Percentiles rank a stretch among this genome's conserved stretches.
Evolutionary conservation across 2,329 filamentous ascomycete species (phyloP).

Genomic region (Ceratocystis colombiana): DNA sequence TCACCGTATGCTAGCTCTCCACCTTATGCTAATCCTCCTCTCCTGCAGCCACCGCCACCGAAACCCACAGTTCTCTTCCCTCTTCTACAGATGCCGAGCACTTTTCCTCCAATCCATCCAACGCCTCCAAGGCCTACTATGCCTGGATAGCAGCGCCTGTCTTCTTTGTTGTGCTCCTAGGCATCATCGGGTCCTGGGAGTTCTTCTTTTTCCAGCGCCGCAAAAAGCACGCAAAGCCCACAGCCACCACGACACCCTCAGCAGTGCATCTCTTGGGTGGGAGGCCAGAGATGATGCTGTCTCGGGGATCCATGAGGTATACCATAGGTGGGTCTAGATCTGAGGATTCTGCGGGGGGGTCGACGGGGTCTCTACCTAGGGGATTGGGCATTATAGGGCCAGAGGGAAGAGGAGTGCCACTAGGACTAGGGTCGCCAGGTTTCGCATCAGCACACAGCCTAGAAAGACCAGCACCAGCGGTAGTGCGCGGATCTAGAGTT

Average conservation of each 20-base stretch:
- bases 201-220: slow-evolving; percentile 9
- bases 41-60: not conserved
- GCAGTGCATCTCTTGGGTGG: not conserved
- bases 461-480: not conserved
- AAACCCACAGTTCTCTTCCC: not conserved
- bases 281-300: not conserved
- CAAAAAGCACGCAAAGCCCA: not conserved
- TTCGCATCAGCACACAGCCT: not conserved
- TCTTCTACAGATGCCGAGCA: not conserved
- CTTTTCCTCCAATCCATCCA: not conserved
- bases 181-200: slow-evolving; percentile 9
- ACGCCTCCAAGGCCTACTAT: slow-evolving; percentile 1
- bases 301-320: not conserved
- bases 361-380: not conserved
- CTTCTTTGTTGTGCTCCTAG: not conserved
- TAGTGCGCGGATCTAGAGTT: not conserved
- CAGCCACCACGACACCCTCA: not conserved
- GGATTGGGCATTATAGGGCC: not conserved
- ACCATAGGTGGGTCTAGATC: not conserved
- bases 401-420: not conserved
- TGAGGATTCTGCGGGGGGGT: not conserved
- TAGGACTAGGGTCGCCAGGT: not conserved
- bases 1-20: not conserved
- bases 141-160: slow-evolving; percentile 7
- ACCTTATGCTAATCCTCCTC: not conserved